These are phyloP conservation scores for Chlorella sp. DNA, from an alignment of 139 green algal genomes.

Conservation along the genomic window DNA sequence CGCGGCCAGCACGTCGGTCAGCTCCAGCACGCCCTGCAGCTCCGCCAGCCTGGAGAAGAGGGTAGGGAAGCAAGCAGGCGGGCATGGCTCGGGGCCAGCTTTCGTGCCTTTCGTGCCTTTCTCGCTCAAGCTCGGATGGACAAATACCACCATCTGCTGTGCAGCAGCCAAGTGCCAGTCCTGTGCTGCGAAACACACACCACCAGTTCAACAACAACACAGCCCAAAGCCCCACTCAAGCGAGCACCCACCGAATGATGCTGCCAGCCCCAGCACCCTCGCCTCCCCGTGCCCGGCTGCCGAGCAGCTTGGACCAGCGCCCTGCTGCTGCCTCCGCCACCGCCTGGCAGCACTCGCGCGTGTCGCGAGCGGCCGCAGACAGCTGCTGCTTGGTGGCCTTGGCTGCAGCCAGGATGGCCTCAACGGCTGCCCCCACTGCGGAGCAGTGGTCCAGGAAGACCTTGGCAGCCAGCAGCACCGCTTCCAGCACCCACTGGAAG, in stretches of 20 bases:
- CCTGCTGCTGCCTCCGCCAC: conserved; percentile 71
- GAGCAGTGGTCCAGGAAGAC: conserved; percentile 51
- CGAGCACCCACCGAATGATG: not conserved
- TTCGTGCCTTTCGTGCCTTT: no score
- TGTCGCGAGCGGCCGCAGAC: conserved; percentile 21
- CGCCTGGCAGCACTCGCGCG: conserved; percentile 50
- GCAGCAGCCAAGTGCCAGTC: no score
- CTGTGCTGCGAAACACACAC: no score
- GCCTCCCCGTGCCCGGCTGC: conserved; percentile 43
- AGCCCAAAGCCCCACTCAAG: not conserved
- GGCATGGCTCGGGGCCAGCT: not conserved
- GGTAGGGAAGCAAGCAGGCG: not conserved
- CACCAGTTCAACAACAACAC: no score
- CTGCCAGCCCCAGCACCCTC: not conserved
- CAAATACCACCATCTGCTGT: no score
- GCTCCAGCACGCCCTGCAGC: conserved; percentile 69
- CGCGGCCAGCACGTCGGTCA: conserved; percentile 56
- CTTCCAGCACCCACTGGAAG: conserved; percentile 71
- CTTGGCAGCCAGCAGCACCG: conserved; percentile 50
- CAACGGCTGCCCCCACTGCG: conserved; percentile 16
- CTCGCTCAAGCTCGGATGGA: no score
- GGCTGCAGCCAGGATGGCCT: conserved; percentile 40
- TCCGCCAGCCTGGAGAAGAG: conserved; percentile 59
- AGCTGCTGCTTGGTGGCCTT: conserved; percentile 5
- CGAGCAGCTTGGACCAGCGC: conserved; percentile 82